Conservation (phyloP, 345 rosid species). For the Euphorbia tirucalli region DNA sequence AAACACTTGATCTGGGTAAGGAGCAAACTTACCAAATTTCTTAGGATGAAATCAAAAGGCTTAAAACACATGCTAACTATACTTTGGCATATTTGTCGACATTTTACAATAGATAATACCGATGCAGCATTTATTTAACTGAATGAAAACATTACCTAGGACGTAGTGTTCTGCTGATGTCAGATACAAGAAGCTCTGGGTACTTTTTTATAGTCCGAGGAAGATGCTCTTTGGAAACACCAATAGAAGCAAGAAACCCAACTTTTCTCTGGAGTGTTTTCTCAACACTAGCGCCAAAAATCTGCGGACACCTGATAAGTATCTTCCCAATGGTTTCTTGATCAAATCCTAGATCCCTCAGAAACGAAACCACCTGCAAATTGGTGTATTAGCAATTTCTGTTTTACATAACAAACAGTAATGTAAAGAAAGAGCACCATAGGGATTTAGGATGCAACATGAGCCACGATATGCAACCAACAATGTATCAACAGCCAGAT, state of each 20-base stretch:
- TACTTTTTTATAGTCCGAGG: constrained; percentile 74
- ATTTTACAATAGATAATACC: not conserved
- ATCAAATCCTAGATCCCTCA: constrained; percentile 68
- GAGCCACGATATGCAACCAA: not conserved
- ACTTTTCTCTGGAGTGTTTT: constrained; percentile 68
- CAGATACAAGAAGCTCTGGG: constrained; percentile 75
- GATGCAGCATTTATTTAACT: not conserved
- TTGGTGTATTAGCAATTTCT: constrained; percentile 9
- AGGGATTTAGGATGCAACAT: too few relatives aligned
- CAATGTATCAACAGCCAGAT: not conserved
- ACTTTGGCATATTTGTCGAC: not conserved
- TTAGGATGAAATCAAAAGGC: not conserved
- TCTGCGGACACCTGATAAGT: constrained; percentile 75
- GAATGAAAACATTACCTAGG: constrained; percentile 58
- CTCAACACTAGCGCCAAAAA: constrained; percentile 59
- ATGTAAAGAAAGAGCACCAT: too few relatives aligned
- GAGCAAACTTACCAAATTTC: not conserved
- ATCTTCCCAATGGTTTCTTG: constrained; percentile 53
- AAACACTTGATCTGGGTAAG: not conserved
- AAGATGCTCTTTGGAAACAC: constrained; percentile 52
- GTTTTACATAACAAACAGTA: not conserved
- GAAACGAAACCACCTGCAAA: constrained; percentile 62
- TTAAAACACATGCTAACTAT: not conserved
- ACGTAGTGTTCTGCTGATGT: constrained; percentile 51
- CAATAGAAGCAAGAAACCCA: constrained; percentile 51